Evolutionary conservation across 805 yeast species (phyloP).

Genomic region (Blastobotrys muscicola): DNA sequence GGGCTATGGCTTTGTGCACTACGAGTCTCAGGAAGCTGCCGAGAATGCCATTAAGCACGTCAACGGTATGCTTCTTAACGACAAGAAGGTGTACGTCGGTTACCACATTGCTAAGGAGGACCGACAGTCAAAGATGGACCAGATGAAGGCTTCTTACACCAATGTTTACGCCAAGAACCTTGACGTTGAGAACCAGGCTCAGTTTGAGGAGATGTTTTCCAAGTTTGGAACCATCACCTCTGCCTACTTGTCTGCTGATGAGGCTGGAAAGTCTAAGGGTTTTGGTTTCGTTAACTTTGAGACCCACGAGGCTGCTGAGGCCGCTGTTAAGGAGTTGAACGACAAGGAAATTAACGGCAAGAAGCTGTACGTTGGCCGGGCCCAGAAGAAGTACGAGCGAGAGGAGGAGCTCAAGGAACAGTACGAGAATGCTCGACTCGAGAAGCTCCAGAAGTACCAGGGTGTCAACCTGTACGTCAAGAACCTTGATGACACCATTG

Average conservation of each 20-base stretch:
- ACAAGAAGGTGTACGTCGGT: slow-evolving; percentile 91
- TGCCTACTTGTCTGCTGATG: slow-evolving; percentile 66
- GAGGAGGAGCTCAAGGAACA: slow-evolving; percentile 89
- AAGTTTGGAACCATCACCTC: slow-evolving; percentile 78
- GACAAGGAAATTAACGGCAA: slow-evolving; percentile 67
- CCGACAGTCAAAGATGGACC: slow-evolving; percentile 88
- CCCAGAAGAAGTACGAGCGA: slow-evolving; percentile 98
- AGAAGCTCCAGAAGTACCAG: slow-evolving; percentile 87
- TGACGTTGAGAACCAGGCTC: slow-evolving; percentile 43
- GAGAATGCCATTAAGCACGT: slow-evolving; percentile 91
- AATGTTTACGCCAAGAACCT: slow-evolving; percentile 93
- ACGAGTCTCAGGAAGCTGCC: slow-evolving; percentile 87
- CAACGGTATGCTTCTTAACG: slow-evolving; percentile 96
- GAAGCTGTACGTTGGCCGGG: slow-evolving; percentile 91
- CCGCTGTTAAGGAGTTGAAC: slow-evolving; percentile 88
- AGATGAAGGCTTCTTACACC: slow-evolving; percentile 86
- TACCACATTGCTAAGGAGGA: slow-evolving; percentile 88
- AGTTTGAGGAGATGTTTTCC: slow-evolving; percentile 62
- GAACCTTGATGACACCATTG: slow-evolving; percentile 89
- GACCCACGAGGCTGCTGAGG: slow-evolving; percentile 75
- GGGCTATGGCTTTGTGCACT: slow-evolving; percentile 97
- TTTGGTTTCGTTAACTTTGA: slow-evolving; percentile 93
- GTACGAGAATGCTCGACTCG: slow-evolving; percentile 85
- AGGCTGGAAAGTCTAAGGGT: slow-evolving; percentile 84
- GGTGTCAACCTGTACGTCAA: slow-evolving; percentile 95